These are phyloP conservation scores for Yarrowia sp. DNA, from an alignment of 805 yeast species.

Conservation along the genomic window DNA sequence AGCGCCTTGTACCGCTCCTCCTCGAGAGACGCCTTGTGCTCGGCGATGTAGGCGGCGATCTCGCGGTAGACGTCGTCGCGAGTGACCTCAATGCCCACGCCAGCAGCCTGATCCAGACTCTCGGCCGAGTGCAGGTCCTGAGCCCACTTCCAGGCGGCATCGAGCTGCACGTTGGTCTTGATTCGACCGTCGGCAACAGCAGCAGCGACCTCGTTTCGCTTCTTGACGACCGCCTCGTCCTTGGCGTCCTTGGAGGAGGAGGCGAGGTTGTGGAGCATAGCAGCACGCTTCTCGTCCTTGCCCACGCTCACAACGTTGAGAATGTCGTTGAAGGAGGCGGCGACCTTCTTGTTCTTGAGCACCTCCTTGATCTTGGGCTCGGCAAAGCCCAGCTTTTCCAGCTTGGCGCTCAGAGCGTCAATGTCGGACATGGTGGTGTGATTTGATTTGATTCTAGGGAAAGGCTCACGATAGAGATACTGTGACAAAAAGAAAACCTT, in stretches of 20 bases:
- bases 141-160: constrained; percentile 71
- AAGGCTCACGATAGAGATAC: background rate
- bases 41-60: constrained; percentile 59
- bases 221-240: constrained; percentile 42
- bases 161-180: constrained; percentile 67
- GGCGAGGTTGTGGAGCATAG: constrained; percentile 76
- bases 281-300: constrained; percentile 59
- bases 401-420: constrained; percentile 26
- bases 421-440: background rate
- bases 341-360: constrained; percentile 79
- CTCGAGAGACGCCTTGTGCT: constrained; percentile 57
- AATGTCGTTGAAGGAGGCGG: constrained; percentile 62
- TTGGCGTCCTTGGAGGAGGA: constrained; percentile 59
- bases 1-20: constrained; percentile 76
- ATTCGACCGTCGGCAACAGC: constrained; percentile 66
- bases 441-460: background rate
- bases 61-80: constrained; percentile 59
- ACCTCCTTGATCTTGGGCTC: constrained; percentile 67
- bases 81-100: constrained; percentile 78
- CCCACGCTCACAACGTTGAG: constrained; percentile 45
- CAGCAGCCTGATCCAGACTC: constrained; percentile 55
- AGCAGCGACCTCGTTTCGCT: constrained; percentile 53
- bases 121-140: constrained; percentile 44
- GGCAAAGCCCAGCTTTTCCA: constrained; percentile 33
- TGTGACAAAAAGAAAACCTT: constrained; percentile 1